A percentile compares a stretch with the other conserved stretches of the same genome.
Conservation (phyloP, 306 rosid species). For the Begonia masoniana region DNA sequence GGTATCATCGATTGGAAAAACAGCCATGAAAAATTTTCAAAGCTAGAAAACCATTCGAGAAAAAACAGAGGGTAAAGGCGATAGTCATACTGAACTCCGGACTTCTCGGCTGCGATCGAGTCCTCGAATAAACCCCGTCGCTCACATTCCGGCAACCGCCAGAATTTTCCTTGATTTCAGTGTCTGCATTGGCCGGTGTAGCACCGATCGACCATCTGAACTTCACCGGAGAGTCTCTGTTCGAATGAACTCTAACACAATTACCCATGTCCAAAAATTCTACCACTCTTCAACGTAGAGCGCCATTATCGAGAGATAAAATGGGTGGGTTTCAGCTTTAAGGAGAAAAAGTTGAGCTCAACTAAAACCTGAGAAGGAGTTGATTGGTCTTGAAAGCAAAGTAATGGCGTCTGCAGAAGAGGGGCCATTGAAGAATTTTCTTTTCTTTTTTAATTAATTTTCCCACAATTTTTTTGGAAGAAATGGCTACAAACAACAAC, state of each 20-base stretch:
- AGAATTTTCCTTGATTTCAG: slow-evolving; percentile 4
- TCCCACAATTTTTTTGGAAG: no score
- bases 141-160: slow-evolving; percentile 2
- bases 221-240: slow-evolving; percentile 9
- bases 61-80: not conserved
- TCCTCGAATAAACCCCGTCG: slow-evolving; percentile 6
- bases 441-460: no score
- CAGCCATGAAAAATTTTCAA: no score
- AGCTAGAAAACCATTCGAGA: not conserved
- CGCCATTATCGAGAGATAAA: not conserved
- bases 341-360: slow-evolving; percentile 4
- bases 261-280: slow-evolving; percentile 17
- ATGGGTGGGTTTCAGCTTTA: not conserved
- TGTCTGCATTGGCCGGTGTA: slow-evolving; percentile 1
- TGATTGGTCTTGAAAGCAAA: slow-evolving; percentile 38
- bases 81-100: slow-evolving; percentile 15
- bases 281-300: not conserved
- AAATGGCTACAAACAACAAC: not conserved
- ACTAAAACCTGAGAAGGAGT: slow-evolving; percentile 12
- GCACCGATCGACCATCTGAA: slow-evolving; percentile 14
- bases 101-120: slow-evolving; percentile 3
- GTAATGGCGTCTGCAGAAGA: slow-evolving; percentile 14
- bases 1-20: no score
- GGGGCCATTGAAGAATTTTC: slow-evolving; percentile 9
- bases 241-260: slow-evolving; percentile 15